Evolutionary conservation across 1,139 yeast species (phyloP).

Genomic region (Candida sanyaensis): DNA sequence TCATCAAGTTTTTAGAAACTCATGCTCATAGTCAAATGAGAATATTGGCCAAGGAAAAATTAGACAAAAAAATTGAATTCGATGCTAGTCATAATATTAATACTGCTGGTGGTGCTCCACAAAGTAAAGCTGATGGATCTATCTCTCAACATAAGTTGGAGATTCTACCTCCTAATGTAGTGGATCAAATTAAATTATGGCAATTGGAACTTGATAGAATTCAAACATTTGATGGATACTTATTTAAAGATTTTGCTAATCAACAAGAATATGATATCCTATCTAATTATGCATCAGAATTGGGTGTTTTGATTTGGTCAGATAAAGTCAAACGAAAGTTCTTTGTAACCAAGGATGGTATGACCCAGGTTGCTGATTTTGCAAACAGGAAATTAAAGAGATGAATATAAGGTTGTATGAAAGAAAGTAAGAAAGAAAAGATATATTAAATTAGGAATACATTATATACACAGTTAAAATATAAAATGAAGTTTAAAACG

Average conservation of each 20-base stretch:
- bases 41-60: conserved; percentile 63
- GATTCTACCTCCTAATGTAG: conserved; percentile 89
- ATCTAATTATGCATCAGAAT: conserved; percentile 79
- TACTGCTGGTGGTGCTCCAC: conserved; percentile 48
- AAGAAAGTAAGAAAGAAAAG: too few relatives aligned
- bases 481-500: background rate
- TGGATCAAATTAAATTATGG: conserved; percentile 95
- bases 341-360: conserved; percentile 83
- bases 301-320: conserved; percentile 88
- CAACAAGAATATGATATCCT: conserved; percentile 76
- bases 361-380: conserved; percentile 81
- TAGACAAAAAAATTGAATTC: conserved; percentile 66
- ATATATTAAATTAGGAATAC: too few relatives aligned
- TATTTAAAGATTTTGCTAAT: conserved; percentile 82
- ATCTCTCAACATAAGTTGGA: conserved; percentile 52
- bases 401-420: background rate
- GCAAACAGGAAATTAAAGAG: conserved; percentile 60
- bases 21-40: conserved; percentile 97
- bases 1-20: conserved; percentile 81
- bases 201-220: conserved; percentile 94
- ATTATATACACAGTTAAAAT: conserved; percentile 5
- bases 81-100: conserved; percentile 59
- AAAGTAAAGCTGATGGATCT: conserved; percentile 24
- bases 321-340: conserved; percentile 74
- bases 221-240: conserved; percentile 81